Evolutionary conservation across 805 yeast genomes (phyloP), one percentile per base, ranked within the genome.

Genomic region (Candida succiphila): DNA sequence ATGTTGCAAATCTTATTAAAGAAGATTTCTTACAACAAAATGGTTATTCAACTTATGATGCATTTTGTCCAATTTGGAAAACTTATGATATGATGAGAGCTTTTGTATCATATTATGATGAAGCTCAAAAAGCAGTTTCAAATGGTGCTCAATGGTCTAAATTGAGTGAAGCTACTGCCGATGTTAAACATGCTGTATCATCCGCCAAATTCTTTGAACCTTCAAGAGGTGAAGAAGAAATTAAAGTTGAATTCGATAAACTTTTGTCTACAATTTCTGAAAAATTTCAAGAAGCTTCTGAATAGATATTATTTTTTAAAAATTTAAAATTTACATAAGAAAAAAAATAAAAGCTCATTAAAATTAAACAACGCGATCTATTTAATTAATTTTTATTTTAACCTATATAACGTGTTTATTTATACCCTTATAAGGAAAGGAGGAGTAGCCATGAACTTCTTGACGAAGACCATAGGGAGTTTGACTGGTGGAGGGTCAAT

Each of bases 61-160:
- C 95, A 25, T 92, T 87, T 82, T 92, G 99, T 67, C 99, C 99
- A 45, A 84, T 92, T 54, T 92, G 98, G 98, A 92, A 92, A 72
- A 92, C 99, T 30, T 81, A 75, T 49, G 92, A 85, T 58, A 92
- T 92, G 98, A 88, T 92, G 97, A 87, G 83, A 61, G 80, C 88
- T 9, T 92, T 92, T 52, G 76, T 88, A 38, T 63, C 87, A 24
- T 92, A 92, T 63, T 77, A 84, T 54, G 96, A 89, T 48, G 97
- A 92, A 67, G 96, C 99, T 22, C 97, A 89, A 66, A 88, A 87
- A 67, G 95, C 97, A 13, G 82, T 89, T 40, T 71, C 95, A 26
- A 77, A 81, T 48, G 97, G 97, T 53, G 89, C 95, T 23, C 76
- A 72, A 58, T 92, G 99, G 99, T 74, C 83, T 43, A 92, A 86